Evolutionary conservation across 352 stramenopile genomes (phyloP).

Genomic region (Phytophthora europaea): DNA sequence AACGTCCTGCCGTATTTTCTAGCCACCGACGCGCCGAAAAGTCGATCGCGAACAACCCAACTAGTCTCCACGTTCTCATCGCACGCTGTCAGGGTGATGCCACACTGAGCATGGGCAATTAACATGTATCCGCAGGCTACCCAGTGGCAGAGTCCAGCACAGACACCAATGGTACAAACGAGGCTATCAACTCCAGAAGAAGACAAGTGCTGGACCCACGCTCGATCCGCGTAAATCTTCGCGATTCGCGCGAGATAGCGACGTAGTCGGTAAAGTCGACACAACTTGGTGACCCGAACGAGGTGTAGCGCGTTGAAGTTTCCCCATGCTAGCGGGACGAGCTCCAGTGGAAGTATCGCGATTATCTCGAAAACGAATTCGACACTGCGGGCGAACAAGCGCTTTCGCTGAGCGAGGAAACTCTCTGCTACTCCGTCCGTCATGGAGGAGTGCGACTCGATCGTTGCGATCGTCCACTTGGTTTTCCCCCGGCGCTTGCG

Average conservation of each 20-base stretch:
- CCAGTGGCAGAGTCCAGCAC: conserved; percentile 58
- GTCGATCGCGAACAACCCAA: conserved; percentile 67
- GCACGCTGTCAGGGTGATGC: conserved; percentile 54
- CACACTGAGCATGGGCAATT: conserved; percentile 64
- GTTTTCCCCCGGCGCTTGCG: conserved; percentile 15
- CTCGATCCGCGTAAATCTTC: conserved; percentile 55
- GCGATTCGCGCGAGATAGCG: conserved; percentile 49
- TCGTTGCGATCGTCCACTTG: conserved; percentile 61
- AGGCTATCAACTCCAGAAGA: conserved; percentile 71
- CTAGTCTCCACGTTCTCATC: conserved; percentile 49
- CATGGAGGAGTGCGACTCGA: conserved; percentile 27
- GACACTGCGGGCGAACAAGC: conserved; percentile 27
- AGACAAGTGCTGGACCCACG: conserved; percentile 53
- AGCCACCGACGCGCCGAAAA: conserved; percentile 47
- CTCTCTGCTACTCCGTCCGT: conserved; percentile 3
- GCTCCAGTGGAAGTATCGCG: conserved; percentile 60
- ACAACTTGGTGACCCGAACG: conserved; percentile 68
- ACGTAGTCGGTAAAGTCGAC: conserved; percentile 55
- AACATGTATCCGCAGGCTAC: conserved; percentile 77
- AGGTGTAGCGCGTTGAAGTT: conserved; percentile 68
- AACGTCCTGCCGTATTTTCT: conserved; percentile 67
- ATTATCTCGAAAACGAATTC: conserved; percentile 61
- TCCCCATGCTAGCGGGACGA: conserved; percentile 40
- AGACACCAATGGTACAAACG: conserved; percentile 46
- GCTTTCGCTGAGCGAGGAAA: conserved; percentile 11